Percentiles rank a stretch among this genome's conserved stretches.
Evolutionary conservation across 768 basidiomycete species (phyloP).

Genomic region (Russula foetens): DNA sequence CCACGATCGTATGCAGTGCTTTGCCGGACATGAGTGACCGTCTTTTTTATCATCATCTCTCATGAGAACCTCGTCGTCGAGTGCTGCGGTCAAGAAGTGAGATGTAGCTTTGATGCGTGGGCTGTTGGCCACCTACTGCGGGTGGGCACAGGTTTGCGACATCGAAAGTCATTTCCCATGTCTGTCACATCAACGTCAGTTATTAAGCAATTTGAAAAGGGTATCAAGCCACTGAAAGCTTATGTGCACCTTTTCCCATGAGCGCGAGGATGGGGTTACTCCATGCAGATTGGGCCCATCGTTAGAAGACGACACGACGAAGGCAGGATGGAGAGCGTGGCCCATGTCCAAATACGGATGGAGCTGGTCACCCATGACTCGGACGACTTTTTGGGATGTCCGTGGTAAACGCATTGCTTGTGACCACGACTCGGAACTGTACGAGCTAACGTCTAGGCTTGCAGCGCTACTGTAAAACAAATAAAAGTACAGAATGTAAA

Average conservation of each 20-base stretch:
- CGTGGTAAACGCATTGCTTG: no score
- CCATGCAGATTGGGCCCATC: neutral
- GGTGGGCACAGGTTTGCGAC: neutral
- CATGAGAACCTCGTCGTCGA: neutral
- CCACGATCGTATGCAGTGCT: neutral
- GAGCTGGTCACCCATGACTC: no score
- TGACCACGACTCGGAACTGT: no score
- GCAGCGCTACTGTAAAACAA: neutral
- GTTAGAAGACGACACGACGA: neutral
- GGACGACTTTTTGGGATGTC: no score
- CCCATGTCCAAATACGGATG: neutral
- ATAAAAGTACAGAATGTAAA: neutral
- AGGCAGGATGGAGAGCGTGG: no score
- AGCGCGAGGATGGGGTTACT: neutral
- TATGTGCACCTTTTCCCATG: slow-evolving; percentile 10
- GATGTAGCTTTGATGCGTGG: neutral
- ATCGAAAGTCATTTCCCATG: neutral
- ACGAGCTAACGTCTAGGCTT: no score
- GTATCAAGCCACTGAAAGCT: slow-evolving; percentile 11
- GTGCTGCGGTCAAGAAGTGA: neutral
- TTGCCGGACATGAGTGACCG: no score
- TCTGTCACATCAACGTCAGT: neutral
- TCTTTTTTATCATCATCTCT: neutral
- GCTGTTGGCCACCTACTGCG: neutral
- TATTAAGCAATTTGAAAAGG: neutral